Evolutionary conservation across 2,329 filamentous ascomycete genomes (phyloP).

Genomic region (Dactylellina cionopaga): DNA sequence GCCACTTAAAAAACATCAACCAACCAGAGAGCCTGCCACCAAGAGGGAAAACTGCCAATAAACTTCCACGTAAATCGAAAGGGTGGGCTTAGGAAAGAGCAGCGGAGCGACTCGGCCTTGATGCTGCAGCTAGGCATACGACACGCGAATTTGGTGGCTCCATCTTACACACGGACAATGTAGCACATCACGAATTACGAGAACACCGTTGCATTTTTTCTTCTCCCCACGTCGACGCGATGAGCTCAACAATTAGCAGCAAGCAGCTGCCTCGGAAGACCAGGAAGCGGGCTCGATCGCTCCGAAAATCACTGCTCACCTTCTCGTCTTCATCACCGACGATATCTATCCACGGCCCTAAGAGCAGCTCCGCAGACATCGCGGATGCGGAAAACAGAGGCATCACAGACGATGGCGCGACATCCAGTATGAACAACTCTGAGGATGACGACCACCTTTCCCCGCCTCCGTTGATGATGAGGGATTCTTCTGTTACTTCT

Average conservation of each 20-base stretch:
- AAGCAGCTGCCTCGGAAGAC: slow-evolving; percentile 40
- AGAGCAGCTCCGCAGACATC: slow-evolving; percentile 5
- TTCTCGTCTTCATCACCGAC: slow-evolving; percentile 34
- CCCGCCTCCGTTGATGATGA: slow-evolving; percentile 46
- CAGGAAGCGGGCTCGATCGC: slow-evolving; percentile 43
- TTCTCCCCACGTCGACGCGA: slow-evolving; percentile 15
- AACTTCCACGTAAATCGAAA: not conserved
- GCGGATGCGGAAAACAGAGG: not conserved
- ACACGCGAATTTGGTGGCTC: slow-evolving; percentile 10
- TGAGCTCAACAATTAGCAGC: slow-evolving; percentile 40
- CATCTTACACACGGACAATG: slow-evolving; percentile 3
- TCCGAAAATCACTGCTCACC: slow-evolving; percentile 48
- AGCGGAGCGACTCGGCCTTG: slow-evolving; percentile 9
- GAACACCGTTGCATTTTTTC: not conserved
- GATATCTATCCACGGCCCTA: slow-evolving; percentile 30
- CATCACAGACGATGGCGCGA: slow-evolving; percentile 26
- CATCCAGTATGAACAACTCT: slow-evolving; percentile 49
- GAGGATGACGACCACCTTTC: slow-evolving; percentile 44
- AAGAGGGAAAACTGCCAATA: slow-evolving; percentile 7
- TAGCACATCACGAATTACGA: not conserved
- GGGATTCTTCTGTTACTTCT: slow-evolving; percentile 37
- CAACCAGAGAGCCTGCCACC: slow-evolving; percentile 1
- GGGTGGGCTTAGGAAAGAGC: not conserved
- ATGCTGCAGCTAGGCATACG: slow-evolving; percentile 26
- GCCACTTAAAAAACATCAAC: not conserved